Base-by-base conservation (phyloP, 1,284 basidiomycete genomes). In the Singerocomus rubriflavus region DNA sequence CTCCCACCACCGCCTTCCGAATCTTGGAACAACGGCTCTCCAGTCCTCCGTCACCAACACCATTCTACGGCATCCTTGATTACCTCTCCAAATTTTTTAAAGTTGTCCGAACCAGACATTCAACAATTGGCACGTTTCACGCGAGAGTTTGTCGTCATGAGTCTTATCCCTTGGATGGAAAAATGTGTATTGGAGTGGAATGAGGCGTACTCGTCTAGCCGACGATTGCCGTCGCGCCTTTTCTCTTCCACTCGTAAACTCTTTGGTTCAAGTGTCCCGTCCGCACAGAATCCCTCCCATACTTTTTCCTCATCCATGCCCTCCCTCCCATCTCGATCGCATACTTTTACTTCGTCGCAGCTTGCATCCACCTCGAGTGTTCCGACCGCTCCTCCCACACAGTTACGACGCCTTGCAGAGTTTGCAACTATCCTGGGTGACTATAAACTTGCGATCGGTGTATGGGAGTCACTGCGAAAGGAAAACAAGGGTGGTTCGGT, bases 141-240 rank as follows among this genome's bases (percentile, higher is more conserved):
- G 6, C 81, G 95, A 39, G 96, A 98, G 66, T 88, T 98, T 58
- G 80, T 93, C 2, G 85, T 88, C 5, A 93, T 93, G 81, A 94
- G 89, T 60, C 73, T 99, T 32, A 72, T 98, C 4, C 96, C 96
- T 0, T 98, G 91, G 87, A 94, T 99, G 91, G 96, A 99, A 72
- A 89, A 89, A 58, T 88, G 85, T 62, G 88, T 97, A 1, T 66
- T 93, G 41, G 91, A 97, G 52, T 97, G 93, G 90, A 97, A 97
- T 66, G 96, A 99, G 73, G 80, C 79, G 77, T 95, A 90, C 63
- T 84, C 87, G 16, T 88, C 90, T 14, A 91, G 87, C 21, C 80
- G 93, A 43, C 79, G 91, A 32, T 79, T 97, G 11, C 87, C 88
- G 3, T 90, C 84, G 1, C 84, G 88, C 10, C 68, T 91, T 13